These are phyloP conservation scores for Mycena pura DNA, from an alignment of 768 basidiomycete genomes.

Conservation along the genomic window DNA sequence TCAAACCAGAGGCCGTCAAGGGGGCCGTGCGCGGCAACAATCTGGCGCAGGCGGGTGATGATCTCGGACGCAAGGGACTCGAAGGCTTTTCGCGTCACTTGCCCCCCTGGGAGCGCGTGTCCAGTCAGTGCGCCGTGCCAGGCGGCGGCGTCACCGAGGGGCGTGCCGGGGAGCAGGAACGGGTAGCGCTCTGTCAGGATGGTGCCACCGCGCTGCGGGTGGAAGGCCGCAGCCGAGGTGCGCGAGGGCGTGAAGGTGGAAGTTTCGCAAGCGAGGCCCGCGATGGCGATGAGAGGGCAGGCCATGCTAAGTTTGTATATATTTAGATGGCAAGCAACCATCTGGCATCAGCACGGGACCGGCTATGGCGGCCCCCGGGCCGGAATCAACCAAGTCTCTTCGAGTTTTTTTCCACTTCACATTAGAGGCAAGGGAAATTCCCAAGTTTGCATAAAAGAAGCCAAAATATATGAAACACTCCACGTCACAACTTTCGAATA, in stretches of 20 bases:
- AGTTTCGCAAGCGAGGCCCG: slow-evolving; percentile 4
- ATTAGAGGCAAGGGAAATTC: no score
- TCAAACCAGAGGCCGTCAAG: slow-evolving; percentile 7
- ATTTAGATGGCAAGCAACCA: no score
- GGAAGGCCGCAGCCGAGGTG: slow-evolving; percentile 2
- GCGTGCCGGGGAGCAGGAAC: slow-evolving; percentile 7
- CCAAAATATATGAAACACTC: no score
- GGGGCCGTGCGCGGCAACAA: slow-evolving; percentile 5
- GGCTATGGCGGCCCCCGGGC: no score
- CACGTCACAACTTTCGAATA: no score
- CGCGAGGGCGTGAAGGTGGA: slow-evolving; percentile 6
- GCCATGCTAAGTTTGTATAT: no score
- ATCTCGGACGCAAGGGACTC: slow-evolving; percentile 6
- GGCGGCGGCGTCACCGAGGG: slow-evolving; percentile 5
- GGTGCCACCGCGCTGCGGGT: slow-evolving; percentile 3
- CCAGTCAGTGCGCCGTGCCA: slow-evolving; percentile 5
- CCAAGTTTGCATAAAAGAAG: no score
- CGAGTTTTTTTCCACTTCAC: no score
- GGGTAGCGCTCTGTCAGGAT: slow-evolving; percentile 8
- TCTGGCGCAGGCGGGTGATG: slow-evolving; percentile 1
- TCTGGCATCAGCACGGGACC: no score
- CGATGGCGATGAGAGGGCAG: slow-evolving; percentile 8
- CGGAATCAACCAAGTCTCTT: no score
- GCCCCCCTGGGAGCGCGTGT: slow-evolving; percentile 6
- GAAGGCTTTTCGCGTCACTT: slow-evolving; percentile 5